Conservation (phyloP, 345 rosid genomes). For the Moricandia moricandioides region DNA sequence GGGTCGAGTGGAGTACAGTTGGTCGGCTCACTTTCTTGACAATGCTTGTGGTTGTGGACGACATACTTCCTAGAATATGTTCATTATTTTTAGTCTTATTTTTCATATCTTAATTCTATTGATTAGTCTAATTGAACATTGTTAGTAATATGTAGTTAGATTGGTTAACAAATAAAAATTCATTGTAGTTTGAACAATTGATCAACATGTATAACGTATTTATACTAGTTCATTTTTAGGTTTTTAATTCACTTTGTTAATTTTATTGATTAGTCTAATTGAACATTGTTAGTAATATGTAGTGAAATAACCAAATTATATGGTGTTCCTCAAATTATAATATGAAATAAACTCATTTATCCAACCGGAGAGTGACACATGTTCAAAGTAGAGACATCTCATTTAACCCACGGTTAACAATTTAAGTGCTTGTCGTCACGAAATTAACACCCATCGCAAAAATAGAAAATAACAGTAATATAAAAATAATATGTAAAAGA, state of each 20-base stretch:
- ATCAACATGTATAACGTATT: neutral
- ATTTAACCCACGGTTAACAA: neutral
- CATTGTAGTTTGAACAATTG: neutral
- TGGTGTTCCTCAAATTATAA: too few species aligned
- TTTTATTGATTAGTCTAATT: neutral
- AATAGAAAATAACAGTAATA: slow-evolving; percentile 2
- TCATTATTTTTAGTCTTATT: neutral
- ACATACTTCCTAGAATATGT: slow-evolving; percentile 3
- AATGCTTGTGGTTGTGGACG: slow-evolving; percentile 28
- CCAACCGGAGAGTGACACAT: neutral
- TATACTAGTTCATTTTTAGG: neutral
- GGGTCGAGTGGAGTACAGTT: slow-evolving; percentile 27
- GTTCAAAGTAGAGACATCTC: neutral
- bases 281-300: neutral
- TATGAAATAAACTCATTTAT: neutral
- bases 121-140: neutral
- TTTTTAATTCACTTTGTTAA: neutral
- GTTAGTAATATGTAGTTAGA: neutral
- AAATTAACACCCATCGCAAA: slow-evolving; percentile 4
- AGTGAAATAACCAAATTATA: neutral
- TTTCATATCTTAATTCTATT: neutral
- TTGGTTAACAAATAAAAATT: neutral
- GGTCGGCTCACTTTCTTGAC: slow-evolving; percentile 18
- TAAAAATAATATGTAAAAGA: neutral
- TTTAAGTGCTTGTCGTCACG: slow-evolving; percentile 10